phyloP scores from a whole-genome alignment of 2,329 filamentous ascomycete genomes.

The Bretziella fagacearum region DNA sequence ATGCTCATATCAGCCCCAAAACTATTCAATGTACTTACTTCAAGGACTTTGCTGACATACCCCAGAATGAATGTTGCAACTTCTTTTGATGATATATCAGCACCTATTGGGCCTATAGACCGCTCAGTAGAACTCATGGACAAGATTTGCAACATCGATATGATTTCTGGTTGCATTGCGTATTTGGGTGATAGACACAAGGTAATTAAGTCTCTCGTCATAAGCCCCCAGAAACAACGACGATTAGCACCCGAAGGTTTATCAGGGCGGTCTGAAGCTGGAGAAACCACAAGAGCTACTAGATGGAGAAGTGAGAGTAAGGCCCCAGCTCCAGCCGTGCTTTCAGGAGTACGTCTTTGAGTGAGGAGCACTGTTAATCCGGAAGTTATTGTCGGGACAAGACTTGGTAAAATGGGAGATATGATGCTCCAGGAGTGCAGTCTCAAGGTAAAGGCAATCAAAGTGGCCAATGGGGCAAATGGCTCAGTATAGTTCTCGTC shows the following conservation, averaged over 20 bases:
- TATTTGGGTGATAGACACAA: constrained; percentile 44
- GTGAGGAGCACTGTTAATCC: constrained; percentile 6
- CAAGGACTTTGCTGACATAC: constrained; percentile 45
- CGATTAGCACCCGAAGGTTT: constrained; percentile 18
- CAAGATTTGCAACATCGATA: constrained; percentile 47
- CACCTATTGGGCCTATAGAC: constrained; percentile 49
- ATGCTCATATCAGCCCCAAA: neutral
- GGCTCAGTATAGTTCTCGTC: constrained; percentile 46
- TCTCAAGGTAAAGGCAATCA: constrained; percentile 46
- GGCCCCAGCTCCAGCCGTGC: constrained; percentile 12
- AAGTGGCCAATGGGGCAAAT: constrained; percentile 45
- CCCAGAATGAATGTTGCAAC: constrained; percentile 38
- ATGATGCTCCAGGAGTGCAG: constrained; percentile 42
- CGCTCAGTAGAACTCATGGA: constrained; percentile 45
- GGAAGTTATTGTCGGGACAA: constrained; percentile 26
- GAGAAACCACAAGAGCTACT: constrained; percentile 42
- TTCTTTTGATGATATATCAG: constrained; percentile 27
- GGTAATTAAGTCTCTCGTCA: constrained; percentile 49
- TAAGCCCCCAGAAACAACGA: constrained; percentile 46
- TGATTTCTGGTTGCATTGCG: constrained; percentile 46
- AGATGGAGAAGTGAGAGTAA: constrained; percentile 36
- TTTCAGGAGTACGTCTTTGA: neutral
- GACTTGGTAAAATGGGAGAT: constrained; percentile 38
- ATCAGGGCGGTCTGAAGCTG: constrained; percentile 20
- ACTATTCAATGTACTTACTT: too few species aligned